Conservation (phyloP, 75 land plant genomes). For the Pinus tabuliformis region DNA sequence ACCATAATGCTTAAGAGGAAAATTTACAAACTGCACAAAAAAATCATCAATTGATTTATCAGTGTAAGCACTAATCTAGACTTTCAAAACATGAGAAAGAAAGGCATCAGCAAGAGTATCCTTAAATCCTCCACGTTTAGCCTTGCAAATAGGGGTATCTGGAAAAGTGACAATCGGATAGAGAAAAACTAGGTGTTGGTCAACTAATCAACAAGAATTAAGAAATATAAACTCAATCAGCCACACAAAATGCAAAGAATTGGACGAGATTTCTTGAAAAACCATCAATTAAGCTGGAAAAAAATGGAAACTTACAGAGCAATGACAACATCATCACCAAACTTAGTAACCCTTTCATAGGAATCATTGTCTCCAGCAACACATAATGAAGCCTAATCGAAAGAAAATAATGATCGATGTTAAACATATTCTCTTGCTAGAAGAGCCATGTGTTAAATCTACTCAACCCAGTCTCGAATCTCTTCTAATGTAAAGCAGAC, state of each 20-base stretch:
- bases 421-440: too few species aligned
- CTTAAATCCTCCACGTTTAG: slow-evolving; percentile 95
- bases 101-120: slow-evolving; percentile 89
- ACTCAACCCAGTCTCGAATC: background rate
- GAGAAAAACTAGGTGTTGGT: background rate
- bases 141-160: slow-evolving; percentile 80
- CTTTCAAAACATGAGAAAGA: slow-evolving; percentile 85
- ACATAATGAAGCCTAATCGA: slow-evolving; percentile 63
- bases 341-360: slow-evolving; percentile 58
- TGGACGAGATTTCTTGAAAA: background rate
- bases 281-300: background rate
- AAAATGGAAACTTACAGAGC: slow-evolving; percentile 70
- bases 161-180: background rate
- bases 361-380: slow-evolving; percentile 84
- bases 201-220: slow-evolving; percentile 3
- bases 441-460: background rate
- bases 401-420: background rate
- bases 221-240: background rate
- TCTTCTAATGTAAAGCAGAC: too few species aligned
- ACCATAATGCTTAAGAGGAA: background rate
- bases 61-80: slow-evolving; percentile 9
- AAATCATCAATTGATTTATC: background rate
- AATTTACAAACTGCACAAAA: background rate
- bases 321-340: slow-evolving; percentile 91
- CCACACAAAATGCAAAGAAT: background rate